These are phyloP conservation scores for Hemisphaericaspora subhashii DNA, from an alignment of 1,139 yeast genomes.

Conservation along the genomic window DNA sequence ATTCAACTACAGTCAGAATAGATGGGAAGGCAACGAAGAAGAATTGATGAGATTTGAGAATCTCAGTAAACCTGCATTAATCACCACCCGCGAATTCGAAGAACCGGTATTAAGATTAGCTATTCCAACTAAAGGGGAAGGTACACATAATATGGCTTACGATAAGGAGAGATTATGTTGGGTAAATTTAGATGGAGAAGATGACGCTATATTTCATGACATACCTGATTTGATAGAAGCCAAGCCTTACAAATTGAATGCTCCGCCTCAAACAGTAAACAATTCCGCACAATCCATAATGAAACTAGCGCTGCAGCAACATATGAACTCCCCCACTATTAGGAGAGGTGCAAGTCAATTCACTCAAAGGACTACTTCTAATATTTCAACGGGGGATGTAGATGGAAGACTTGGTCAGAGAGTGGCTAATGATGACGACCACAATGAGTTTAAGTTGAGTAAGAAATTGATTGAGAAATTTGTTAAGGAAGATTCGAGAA, in stretches of 20 bases:
- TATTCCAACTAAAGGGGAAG: neutral
- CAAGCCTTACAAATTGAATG: slow-evolving; percentile 14
- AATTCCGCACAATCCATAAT: neutral
- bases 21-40: slow-evolving; percentile 72
- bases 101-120: slow-evolving; percentile 15
- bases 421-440: slow-evolving; percentile 9
- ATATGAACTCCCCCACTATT: slow-evolving; percentile 13
- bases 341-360: slow-evolving; percentile 27
- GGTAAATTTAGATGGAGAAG: slow-evolving; percentile 41
- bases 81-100: slow-evolving; percentile 32
- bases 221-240: slow-evolving; percentile 39
- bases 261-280: slow-evolving; percentile 15
- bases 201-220: slow-evolving; percentile 53
- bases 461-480: slow-evolving; percentile 42
- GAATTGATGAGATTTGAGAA: slow-evolving; percentile 53
- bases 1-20: slow-evolving; percentile 49
- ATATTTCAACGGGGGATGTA: slow-evolving; percentile 5
- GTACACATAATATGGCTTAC: slow-evolving; percentile 51
- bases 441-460: slow-evolving; percentile 40
- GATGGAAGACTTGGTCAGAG: slow-evolving; percentile 3
- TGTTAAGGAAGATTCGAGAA: slow-evolving; percentile 51
- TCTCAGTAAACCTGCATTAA: slow-evolving; percentile 33
- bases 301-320: neutral
- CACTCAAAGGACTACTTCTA: slow-evolving; percentile 33
- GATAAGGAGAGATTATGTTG: slow-evolving; percentile 60